Conservation (phyloP, 108 stramenopile genomes). For the Nitzschia sp. region DNA sequence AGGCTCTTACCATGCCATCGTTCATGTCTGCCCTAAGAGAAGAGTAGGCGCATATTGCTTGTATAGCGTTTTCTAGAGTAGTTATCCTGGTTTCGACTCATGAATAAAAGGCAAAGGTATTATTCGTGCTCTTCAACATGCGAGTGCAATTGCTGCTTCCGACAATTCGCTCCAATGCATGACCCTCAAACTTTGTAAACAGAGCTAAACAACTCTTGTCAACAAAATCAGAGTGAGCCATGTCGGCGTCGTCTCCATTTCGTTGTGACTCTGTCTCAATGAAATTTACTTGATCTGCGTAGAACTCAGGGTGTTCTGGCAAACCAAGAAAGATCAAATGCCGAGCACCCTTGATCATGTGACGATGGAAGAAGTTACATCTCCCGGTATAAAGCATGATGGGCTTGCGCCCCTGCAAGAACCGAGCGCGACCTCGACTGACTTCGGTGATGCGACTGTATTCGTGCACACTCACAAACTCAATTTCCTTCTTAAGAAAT, state of each 20-base stretch:
- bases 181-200: conserved; percentile 88
- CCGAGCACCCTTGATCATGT: conserved; percentile 83
- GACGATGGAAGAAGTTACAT: conserved; percentile 89
- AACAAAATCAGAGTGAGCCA: conserved; percentile 12
- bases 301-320: conserved; percentile 91
- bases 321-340: conserved; percentile 91
- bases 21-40: not conserved
- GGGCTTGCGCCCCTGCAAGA: conserved; percentile 87
- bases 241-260: conserved; percentile 31
- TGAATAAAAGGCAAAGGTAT: conserved; percentile 65
- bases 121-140: conserved; percentile 72
- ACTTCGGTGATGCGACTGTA: conserved; percentile 86
- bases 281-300: conserved; percentile 82
- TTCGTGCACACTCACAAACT: conserved; percentile 83
- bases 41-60: not conserved
- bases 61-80: too few species aligned
- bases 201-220: conserved; percentile 66
- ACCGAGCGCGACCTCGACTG: conserved; percentile 83
- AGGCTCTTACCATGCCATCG: conserved; percentile 1
- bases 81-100: conserved; percentile 2
- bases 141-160: conserved; percentile 66
- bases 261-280: conserved; percentile 30
- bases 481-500: conserved; percentile 65
- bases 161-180: conserved; percentile 90
- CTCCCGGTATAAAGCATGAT: conserved; percentile 95